phyloP scores from a whole-genome alignment of 1,284 basidiomycete species.

The Testicularia cyperi region DNA sequence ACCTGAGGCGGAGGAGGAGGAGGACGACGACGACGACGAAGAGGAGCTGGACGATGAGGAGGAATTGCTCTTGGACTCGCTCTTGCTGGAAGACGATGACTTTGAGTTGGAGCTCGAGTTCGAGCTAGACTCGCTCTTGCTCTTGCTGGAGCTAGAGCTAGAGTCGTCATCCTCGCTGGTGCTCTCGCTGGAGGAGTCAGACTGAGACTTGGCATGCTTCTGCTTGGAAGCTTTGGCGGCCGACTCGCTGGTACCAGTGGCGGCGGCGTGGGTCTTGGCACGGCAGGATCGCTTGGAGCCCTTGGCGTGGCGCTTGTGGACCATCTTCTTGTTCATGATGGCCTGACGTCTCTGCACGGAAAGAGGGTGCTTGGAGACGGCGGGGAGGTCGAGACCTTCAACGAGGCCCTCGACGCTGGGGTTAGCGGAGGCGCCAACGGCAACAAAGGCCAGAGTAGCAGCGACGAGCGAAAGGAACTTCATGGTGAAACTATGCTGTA shows the following conservation, averaged over 20 bases:
- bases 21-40: constrained; percentile 2
- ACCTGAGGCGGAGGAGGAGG: constrained; percentile 11
- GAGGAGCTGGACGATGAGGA: constrained; percentile 7
- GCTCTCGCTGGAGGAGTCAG: constrained; percentile 3
- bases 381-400: constrained; percentile 23
- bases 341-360: constrained; percentile 33
- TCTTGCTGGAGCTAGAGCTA: neutral
- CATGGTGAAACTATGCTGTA: too few species aligned
- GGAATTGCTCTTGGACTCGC: neutral
- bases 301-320: constrained; percentile 20
- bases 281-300: constrained; percentile 24
- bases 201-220: constrained; percentile 7
- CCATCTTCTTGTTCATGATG: constrained; percentile 24
- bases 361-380: constrained; percentile 31
- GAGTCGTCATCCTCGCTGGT: constrained; percentile 7
- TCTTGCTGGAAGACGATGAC: constrained; percentile 5
- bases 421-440: constrained; percentile 19
- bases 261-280: constrained; percentile 18
- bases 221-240: constrained; percentile 7
- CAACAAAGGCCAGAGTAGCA: constrained; percentile 23
- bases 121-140: neutral
- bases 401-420: constrained; percentile 12
- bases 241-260: constrained; percentile 5
- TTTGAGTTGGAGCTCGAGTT: neutral
- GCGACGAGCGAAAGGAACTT: constrained; percentile 37